A percentile compares a stretch with the other conserved stretches of the same genome.
Conservation (phyloP, 768 basidiomycete species). For the Astraeus odoratus region DNA sequence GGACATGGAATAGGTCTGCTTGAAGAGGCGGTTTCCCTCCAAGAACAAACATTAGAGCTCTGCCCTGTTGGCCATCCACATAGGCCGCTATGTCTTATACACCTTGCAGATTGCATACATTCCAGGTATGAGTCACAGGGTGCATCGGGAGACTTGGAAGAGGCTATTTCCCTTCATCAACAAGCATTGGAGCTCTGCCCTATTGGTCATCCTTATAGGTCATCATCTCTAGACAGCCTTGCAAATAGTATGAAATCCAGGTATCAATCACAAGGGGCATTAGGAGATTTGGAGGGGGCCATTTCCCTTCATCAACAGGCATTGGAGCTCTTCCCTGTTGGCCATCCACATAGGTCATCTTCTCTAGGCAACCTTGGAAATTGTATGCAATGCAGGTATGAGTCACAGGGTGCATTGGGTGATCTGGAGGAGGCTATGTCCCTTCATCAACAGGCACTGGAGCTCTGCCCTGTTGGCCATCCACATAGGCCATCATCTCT, state of each 20-base stretch:
- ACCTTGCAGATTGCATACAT: not conserved
- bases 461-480: too few species aligned
- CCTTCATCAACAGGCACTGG: too few species aligned
- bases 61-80: not conserved
- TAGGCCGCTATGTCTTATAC: not conserved
- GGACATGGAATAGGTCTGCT: too few species aligned
- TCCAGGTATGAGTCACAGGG: not conserved
- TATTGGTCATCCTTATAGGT: not conserved
- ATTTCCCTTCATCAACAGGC: not conserved
- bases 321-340: not conserved
- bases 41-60: not conserved
- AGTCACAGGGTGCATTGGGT: too few species aligned
- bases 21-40: not conserved
- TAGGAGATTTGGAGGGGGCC: not conserved
- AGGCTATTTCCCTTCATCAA: not conserved
- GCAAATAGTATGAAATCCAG: not conserved
- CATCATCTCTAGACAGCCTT: not conserved
- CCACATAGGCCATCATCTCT: too few species aligned
- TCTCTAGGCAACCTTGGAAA: constrained; percentile 7
- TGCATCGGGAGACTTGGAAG: not conserved
- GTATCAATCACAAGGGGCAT: not conserved
- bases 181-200: not conserved
- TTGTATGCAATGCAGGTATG: not conserved
- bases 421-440: too few species aligned
- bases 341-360: constrained; percentile 6